Conservation (phyloP, 768 basidiomycete genomes). For the Hypsizygus marmoreus region DNA sequence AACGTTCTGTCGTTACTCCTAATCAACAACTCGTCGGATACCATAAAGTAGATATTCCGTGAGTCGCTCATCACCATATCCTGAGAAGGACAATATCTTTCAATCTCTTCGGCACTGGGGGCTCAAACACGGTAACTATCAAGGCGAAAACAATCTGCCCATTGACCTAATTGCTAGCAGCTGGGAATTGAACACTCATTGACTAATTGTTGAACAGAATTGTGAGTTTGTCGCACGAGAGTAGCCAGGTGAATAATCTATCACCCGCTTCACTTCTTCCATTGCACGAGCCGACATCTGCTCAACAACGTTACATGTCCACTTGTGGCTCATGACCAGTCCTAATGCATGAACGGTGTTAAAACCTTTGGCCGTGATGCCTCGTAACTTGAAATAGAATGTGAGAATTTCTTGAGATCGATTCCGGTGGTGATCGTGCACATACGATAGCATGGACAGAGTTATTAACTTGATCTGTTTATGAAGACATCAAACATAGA, state of each 20-base stretch:
- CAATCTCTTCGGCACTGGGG: too few species aligned
- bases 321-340: slow-evolving; percentile 42
- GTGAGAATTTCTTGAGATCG: slow-evolving; percentile 32
- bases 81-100: too few species aligned
- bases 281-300: slow-evolving; percentile 27
- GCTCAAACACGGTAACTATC: too few species aligned
- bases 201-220: slow-evolving; percentile 35
- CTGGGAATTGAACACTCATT: too few species aligned
- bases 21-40: too few species aligned
- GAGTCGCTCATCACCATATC: too few species aligned
- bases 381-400: slow-evolving; percentile 38
- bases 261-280: slow-evolving; percentile 20
- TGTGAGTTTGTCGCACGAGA: slow-evolving; percentile 41
- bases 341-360: slow-evolving; percentile 37
- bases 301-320: slow-evolving; percentile 27
- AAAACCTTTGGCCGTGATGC: slow-evolving; percentile 36
- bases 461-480: slow-evolving; percentile 21
- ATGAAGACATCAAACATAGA: too few species aligned
- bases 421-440: slow-evolving; percentile 24
- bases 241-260: slow-evolving; percentile 29
- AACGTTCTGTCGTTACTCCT: too few species aligned
- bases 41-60: too few species aligned
- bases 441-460: slow-evolving; percentile 28
- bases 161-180: too few species aligned
- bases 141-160: too few species aligned